Base-by-base conservation (phyloP, 441 rosid species). In the Populus hybrid region DNA sequence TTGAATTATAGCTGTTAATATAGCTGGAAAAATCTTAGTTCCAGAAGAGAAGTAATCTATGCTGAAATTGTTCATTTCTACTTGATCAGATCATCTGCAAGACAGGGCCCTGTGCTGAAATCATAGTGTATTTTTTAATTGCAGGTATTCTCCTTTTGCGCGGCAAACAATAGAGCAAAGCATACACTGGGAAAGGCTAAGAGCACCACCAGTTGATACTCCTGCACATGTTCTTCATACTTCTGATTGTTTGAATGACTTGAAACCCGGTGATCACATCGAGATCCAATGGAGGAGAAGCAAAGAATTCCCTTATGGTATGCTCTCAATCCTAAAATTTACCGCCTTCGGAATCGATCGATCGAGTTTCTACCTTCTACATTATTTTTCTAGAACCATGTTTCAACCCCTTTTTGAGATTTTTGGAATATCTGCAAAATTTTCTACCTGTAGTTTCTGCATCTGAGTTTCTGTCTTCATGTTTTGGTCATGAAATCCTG, bases 241-340 rank as follows among this genome's bases (percentile, higher is more conserved):
- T 81, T 90, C 97, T 2, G 91, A 89, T 68, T 88, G 91, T 80
- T 86, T 91, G 72, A 35, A 78, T 29, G 88, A 87, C 33, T 83
- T 94, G 61, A 80, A 78, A 80, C 98, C 97, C 1, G 90, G 90
- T 1, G 90, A 91, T 82, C 93, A 88, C 79, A 78, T 92, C 21
- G 98, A 94, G 85, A 89, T 94, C 80, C 98, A 94, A 9, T 94
- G 98, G 98, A 87, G 98, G 88, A 86, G 89, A 83, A 89, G 82
- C 84, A 91, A 75, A 40, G 94, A 91, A 69, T 91, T 92, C 53
- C 91, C 92, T 65, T 92, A 87, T 31, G 98, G 98, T 93, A 33
- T 28, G 82, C 66, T 5, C 72, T 77, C n/a, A 26, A 38, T 36
- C 53, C 36, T 4, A 6, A 24, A 21, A 20, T 24, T 18, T 12